phyloP scores from a whole-genome alignment of 2,329 filamentous ascomycete species.

The Akanthomyces muscarius region DNA sequence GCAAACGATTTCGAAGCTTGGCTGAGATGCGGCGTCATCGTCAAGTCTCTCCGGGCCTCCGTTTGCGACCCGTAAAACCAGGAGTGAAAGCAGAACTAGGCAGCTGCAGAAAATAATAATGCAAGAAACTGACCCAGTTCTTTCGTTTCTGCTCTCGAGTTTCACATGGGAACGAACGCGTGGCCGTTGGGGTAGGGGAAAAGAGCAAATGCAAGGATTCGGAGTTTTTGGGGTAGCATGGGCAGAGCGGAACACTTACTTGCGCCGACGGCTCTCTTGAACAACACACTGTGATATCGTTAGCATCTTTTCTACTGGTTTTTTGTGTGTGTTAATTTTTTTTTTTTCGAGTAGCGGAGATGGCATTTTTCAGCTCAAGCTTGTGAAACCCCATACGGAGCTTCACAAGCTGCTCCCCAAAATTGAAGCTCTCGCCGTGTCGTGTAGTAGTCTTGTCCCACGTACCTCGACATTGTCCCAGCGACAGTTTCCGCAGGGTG shows the following conservation, averaged over 20 bases:
- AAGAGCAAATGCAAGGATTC: neutral
- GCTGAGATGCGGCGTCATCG: slow-evolving; percentile 5
- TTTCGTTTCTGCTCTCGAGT: neutral
- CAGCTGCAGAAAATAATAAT: neutral
- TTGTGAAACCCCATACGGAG: neutral
- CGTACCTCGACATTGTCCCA: slow-evolving; percentile 67
- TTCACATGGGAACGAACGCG: slow-evolving; percentile 10
- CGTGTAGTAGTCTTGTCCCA: neutral
- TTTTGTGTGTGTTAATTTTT: too few relatives aligned
- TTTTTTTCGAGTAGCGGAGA: neutral
- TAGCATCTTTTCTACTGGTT: neutral
- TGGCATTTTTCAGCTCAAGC: neutral
- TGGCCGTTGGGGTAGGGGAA: slow-evolving; percentile 5
- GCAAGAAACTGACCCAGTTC: neutral
- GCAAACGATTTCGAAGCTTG: neutral
- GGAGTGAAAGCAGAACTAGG: neutral
- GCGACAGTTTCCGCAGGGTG: slow-evolving; percentile 83
- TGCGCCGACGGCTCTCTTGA: slow-evolving; percentile 79
- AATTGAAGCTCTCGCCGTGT: neutral
- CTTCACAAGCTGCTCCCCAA: too few relatives aligned
- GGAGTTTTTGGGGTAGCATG: slow-evolving; percentile 1
- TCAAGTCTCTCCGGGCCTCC: slow-evolving; percentile 14
- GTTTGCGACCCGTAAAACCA: slow-evolving; percentile 10
- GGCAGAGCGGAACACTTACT: slow-evolving; percentile 52
- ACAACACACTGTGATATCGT: slow-evolving; percentile 54